Percentiles rank a stretch among this genome's conserved stretches.
phyloP scores from a whole-genome alignment of 352 stramenopile genomes.

The Phytophthora pini region DNA sequence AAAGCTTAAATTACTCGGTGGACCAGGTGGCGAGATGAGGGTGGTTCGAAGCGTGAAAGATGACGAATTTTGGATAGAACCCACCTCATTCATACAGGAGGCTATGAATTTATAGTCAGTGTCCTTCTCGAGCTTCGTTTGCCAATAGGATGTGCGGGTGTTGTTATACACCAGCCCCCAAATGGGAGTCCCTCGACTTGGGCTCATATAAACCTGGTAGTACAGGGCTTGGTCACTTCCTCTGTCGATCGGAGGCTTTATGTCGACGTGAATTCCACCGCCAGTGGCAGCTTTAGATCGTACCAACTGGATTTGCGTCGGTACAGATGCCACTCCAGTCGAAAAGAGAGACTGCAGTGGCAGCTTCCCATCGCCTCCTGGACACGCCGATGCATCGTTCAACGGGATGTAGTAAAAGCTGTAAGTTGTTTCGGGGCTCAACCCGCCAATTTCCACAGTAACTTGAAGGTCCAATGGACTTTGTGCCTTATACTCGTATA shows the following conservation, averaged over 20 bases:
- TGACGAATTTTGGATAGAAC: conserved; percentile 44
- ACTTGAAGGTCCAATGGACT: conserved; percentile 39
- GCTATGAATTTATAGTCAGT: conserved; percentile 61
- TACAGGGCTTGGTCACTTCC: conserved; percentile 40
- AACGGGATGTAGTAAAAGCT: conserved; percentile 47
- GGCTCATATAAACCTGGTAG: conserved; percentile 68
- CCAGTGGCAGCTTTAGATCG: conserved; percentile 51
- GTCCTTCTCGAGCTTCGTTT: conserved; percentile 53
- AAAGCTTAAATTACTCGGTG: conserved; percentile 29
- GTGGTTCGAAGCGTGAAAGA: conserved; percentile 45
- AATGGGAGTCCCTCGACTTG: conserved; percentile 1
- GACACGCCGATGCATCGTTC: conserved; percentile 61
- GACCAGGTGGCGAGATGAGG: conserved; percentile 58
- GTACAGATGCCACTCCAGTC: conserved; percentile 31
- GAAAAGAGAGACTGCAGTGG: conserved; percentile 22
- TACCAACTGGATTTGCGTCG: conserved; percentile 38
- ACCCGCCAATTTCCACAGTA: conserved; percentile 54
- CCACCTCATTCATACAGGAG: conserved; percentile 54
- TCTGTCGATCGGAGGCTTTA: conserved; percentile 50
- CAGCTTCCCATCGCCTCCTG: neutral
- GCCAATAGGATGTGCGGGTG: conserved; percentile 53
- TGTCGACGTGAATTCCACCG: conserved; percentile 53
- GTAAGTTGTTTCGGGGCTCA: conserved; percentile 47
- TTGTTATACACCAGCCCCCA: conserved; percentile 59
- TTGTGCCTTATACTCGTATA: conserved; percentile 30